phyloP scores from a whole-genome alignment of 1,284 basidiomycete species.

The Limonomyces culmigenus region DNA sequence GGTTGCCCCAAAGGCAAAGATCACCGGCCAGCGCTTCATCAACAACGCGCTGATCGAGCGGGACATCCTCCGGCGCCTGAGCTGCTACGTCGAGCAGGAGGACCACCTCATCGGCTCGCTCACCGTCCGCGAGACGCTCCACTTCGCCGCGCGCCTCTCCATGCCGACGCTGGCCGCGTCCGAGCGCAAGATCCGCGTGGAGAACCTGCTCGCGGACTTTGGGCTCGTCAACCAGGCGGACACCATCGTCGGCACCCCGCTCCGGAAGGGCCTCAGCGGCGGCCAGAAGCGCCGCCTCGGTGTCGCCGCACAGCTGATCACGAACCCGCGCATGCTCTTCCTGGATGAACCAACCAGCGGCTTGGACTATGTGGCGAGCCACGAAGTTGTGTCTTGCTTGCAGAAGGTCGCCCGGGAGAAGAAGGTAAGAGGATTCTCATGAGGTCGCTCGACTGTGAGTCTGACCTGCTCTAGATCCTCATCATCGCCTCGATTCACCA shows the following conservation, averaged over 20 bases:
- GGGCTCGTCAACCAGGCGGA: slow-evolving; percentile 38
- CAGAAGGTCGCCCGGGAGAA: not conserved
- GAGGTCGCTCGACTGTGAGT: slow-evolving; percentile 28
- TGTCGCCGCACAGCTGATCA: slow-evolving; percentile 46
- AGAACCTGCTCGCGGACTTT: slow-evolving; percentile 35
- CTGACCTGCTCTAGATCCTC: slow-evolving; percentile 21
- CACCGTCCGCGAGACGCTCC: slow-evolving; percentile 45
- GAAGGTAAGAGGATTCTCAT: no score
- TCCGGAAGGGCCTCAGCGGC: slow-evolving; percentile 44
- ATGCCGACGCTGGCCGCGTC: slow-evolving; percentile 22
- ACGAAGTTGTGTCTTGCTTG: not conserved
- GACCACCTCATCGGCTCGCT: slow-evolving; percentile 43
- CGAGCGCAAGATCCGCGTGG: slow-evolving; percentile 29
- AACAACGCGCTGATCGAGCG: no score
- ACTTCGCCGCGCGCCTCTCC: slow-evolving; percentile 42
- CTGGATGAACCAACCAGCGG: slow-evolving; percentile 43
- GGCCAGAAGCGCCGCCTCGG: slow-evolving; percentile 52
- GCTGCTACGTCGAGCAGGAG: slow-evolving; percentile 43
- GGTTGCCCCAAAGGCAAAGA: no score
- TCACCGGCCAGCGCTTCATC: no score
- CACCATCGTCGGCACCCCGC: slow-evolving; percentile 37
- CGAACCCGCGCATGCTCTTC: slow-evolving; percentile 40
- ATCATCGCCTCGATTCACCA: slow-evolving; percentile 53
- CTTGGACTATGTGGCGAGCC: not conserved
- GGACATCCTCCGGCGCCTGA: no score